Evolutionary conservation across 768 basidiomycete genomes (phyloP).

Genomic region (Termitomyces sp.): DNA sequence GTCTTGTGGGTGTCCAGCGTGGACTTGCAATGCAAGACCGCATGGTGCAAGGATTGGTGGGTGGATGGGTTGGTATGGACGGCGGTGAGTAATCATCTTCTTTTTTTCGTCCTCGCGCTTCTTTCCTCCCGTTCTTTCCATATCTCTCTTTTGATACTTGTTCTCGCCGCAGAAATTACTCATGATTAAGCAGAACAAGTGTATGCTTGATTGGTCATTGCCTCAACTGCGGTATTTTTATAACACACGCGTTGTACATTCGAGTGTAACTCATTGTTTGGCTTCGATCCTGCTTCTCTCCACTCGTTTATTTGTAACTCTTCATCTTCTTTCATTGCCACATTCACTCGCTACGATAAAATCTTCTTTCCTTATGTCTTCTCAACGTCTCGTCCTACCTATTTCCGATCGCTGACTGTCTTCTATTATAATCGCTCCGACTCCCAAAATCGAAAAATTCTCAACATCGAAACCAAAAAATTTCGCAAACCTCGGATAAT

Average conservation of each 20-base stretch:
- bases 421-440: slow-evolving; percentile 4
- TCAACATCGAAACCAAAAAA: neutral
- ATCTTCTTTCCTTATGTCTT: slow-evolving; percentile 6
- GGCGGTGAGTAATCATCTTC: slow-evolving; percentile 17
- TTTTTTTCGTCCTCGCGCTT: neutral
- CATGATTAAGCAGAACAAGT: neutral
- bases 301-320: neutral
- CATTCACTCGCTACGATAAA: neutral
- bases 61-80: slow-evolving; percentile 37
- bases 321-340: neutral
- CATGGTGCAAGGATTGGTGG: slow-evolving; percentile 75
- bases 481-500: neutral
- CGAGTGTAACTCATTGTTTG: neutral
- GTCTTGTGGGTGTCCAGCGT: slow-evolving; percentile 31
- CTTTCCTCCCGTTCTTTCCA: neutral
- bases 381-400: neutral
- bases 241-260: neutral
- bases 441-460: neutral
- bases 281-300: neutral
- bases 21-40: slow-evolving; percentile 83
- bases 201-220: neutral
- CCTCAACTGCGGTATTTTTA: neutral
- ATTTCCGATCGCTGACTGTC: slow-evolving; percentile 5
- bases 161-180: neutral
- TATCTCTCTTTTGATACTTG: neutral